Evolutionary conservation across 306 rosid species (phyloP).

Genomic region (Corylus heterophylla): DNA sequence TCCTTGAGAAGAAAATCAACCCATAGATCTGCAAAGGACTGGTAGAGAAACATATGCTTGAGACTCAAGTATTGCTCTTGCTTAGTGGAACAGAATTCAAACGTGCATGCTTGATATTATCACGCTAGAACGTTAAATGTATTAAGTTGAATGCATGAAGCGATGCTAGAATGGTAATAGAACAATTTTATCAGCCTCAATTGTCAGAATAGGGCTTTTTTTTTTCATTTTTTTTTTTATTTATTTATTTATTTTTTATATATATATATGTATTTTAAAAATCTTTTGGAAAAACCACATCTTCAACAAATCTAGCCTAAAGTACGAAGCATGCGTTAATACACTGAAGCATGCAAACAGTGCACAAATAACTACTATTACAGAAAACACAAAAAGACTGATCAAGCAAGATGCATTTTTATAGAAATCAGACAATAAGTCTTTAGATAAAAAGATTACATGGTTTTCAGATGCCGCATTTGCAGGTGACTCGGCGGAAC

Average conservation of each 20-base stretch:
- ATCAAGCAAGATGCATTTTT: background rate
- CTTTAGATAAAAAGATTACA: conserved; percentile 35
- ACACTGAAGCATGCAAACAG: background rate
- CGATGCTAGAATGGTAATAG: background rate
- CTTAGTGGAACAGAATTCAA: background rate
- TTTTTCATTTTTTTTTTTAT: background rate
- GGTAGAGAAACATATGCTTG: conserved; percentile 27
- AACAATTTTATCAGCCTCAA: background rate
- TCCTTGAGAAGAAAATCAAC: conserved; percentile 98
- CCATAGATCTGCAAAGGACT: conserved; percentile 99
- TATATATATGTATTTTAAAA: background rate
- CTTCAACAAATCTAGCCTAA: background rate
- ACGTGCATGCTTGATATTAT: background rate
- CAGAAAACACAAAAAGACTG: background rate
- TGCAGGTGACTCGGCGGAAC: conserved; percentile 53
- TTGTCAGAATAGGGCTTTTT: background rate
- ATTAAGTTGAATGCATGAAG: background rate
- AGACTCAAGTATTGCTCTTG: background rate
- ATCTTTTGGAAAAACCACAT: background rate
- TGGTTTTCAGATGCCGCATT: conserved; percentile 69
- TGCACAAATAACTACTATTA: background rate
- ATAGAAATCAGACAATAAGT: background rate
- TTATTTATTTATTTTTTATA: no score
- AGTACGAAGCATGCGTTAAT: background rate
- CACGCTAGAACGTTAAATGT: background rate